phyloP scores from a whole-genome alignment of 2,329 filamentous ascomycete genomes.

The Thielaviopsis musarum region DNA sequence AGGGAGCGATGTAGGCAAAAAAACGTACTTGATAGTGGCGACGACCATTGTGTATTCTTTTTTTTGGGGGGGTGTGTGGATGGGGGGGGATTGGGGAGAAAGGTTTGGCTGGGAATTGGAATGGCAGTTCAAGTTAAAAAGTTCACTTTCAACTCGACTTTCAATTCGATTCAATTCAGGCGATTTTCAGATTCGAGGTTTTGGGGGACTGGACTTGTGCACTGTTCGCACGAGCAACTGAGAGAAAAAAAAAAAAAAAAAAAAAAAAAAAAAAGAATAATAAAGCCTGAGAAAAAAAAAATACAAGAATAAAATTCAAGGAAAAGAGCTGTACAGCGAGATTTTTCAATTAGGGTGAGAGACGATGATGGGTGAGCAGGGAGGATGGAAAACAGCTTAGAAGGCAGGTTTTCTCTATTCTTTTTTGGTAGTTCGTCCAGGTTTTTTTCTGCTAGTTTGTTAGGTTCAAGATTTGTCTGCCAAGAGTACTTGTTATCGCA shows the following conservation, averaged over 20 bases:
- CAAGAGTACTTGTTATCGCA: no score
- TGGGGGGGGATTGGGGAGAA: background rate
- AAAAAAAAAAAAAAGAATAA: background rate
- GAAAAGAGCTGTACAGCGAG: no score
- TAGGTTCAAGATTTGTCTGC: no score
- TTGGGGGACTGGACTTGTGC: background rate
- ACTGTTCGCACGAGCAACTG: background rate
- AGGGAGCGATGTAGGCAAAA: background rate
- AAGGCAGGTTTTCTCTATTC: no score
- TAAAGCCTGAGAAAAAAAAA: background rate
- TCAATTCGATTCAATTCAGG: background rate
- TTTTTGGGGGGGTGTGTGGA: background rate
- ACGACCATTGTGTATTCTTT: constrained; percentile 34
- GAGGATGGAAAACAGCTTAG: no score
- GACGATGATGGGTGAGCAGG: no score
- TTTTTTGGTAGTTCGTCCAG: no score
- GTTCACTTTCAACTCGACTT: background rate
- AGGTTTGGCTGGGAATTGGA: background rate
- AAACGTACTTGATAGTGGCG: constrained; percentile 46
- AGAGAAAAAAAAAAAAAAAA: background rate
- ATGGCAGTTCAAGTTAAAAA: background rate
- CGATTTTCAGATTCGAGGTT: background rate
- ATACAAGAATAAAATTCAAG: background rate
- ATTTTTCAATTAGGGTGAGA: no score
- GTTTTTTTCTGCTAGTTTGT: no score